Percentiles rank a stretch among this genome's conserved stretches.
Conservation (phyloP, 2,329 filamentous ascomycete genomes). For the Venturiaceae sp. region DNA sequence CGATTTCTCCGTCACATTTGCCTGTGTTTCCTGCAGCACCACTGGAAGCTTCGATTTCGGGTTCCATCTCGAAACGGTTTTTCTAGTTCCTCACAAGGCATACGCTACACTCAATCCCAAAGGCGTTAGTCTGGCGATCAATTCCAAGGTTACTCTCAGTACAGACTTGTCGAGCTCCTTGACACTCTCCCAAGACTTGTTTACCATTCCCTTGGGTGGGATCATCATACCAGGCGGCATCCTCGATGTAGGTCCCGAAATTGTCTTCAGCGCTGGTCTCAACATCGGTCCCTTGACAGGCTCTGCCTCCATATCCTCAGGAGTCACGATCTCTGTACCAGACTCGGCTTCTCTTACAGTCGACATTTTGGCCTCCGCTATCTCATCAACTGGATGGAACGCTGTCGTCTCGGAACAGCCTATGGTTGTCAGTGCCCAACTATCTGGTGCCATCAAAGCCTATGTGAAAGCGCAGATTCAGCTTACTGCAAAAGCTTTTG, state of each 20-base stretch:
- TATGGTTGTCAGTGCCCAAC: background rate
- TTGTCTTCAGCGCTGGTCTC: slow-evolving; percentile 13
- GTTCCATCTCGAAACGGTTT: too few species aligned
- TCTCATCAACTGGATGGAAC: background rate
- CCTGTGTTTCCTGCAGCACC: too few species aligned
- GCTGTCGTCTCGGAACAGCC: background rate
- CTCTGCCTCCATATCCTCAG: background rate
- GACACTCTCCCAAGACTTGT: background rate
- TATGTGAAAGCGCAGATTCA: background rate
- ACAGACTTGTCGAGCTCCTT: slow-evolving; percentile 14
- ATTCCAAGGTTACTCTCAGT: slow-evolving; percentile 9
- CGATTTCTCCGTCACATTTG: too few species aligned
- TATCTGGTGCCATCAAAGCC: background rate
- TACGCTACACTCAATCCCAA: background rate
- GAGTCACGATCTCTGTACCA: background rate
- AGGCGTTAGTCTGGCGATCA: background rate
- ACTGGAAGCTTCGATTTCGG: too few species aligned
- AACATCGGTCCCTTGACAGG: slow-evolving; percentile 7
- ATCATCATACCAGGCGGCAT: slow-evolving; percentile 15
- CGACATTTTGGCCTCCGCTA: background rate
- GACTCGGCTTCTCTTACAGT: background rate
- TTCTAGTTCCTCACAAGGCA: too few species aligned
- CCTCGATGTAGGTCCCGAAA: slow-evolving; percentile 14
- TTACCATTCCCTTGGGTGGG: slow-evolving; percentile 13
- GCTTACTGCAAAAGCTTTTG: background rate